Conservation (phyloP, 2,329 filamentous ascomycete species). For the Botrytis squamosa region DNA sequence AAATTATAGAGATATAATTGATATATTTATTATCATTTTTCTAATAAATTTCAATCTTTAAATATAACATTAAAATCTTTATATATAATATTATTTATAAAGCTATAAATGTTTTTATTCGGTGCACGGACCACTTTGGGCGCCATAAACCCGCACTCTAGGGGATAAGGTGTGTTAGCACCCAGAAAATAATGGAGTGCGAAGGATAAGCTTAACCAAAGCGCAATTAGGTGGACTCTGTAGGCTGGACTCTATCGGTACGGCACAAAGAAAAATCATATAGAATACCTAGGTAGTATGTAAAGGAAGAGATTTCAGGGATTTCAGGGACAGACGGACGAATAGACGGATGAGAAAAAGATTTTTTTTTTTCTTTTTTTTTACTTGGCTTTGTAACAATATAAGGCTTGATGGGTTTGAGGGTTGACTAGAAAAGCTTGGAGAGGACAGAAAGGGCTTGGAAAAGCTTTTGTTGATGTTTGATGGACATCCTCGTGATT, state of each 20-base stretch:
- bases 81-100: too few species aligned
- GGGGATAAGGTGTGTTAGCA: neutral
- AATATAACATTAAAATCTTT: too few species aligned
- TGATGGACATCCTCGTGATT: neutral
- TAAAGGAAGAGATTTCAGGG: neutral
- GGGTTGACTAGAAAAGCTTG: neutral
- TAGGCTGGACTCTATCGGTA: neutral
- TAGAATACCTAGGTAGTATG: neutral
- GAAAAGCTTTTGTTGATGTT: constrained; percentile 7
- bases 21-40: too few species aligned
- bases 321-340: neutral
- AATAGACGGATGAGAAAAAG: neutral
- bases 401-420: neutral
- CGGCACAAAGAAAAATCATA: neutral
- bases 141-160: too few species aligned
- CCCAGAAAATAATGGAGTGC: neutral
- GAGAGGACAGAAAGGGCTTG: neutral
- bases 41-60: too few species aligned
- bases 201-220: constrained; percentile 1
- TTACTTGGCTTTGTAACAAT: neutral
- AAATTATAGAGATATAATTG: too few species aligned
- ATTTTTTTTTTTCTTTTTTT: neutral
- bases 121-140: too few species aligned
- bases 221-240: neutral
- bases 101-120: too few species aligned